Base-by-base conservation (phyloP, 2,329 filamentous ascomycete species). In the Dryadomyces quercus-mongolicae region DNA sequence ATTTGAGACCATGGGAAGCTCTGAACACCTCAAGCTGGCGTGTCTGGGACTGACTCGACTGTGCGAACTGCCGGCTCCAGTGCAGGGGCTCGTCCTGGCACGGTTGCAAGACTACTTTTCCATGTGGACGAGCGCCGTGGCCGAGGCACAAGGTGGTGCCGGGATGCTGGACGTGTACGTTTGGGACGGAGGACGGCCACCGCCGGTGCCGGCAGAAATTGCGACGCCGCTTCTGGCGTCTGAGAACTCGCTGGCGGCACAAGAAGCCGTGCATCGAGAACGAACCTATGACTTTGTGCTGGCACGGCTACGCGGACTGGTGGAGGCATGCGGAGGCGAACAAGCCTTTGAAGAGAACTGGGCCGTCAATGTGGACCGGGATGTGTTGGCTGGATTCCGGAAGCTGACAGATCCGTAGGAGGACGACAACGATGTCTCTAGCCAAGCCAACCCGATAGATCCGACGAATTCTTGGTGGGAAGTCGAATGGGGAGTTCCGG, bases 81-180 rank as follows among this genome's bases (percentile, higher is more conserved):
- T 79, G 63, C 77, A 78, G 57, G 73, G 78, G 0, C 76, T 85
- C 53, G 74, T 81, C 2, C 68, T 89, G 5, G 63, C 67, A 1
- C 76, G 74, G 42, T 71, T 93, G 54, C 88, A 93, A 65, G 84
- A 84, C 62, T 82, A 87, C 62, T 81, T 93, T 62, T 75, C 76
- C 1, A 77, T 90, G 70, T 93, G 88, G 88, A 86, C 84, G 1
- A 80, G 78, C 58, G 77, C 88, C 1, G 71, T 91, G 34, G 70
- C 70, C 1, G 84, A 89, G 61, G 69, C 91, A 51, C 73, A 83
- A 52, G 80, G 80, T 22, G 72, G 74, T 44, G 72, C 74, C 25
- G 73, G 76, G 49, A 73, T 68, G 2, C 66, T 67, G 1, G 80
- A 83, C 63, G 72, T 69, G 53, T 68, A 80, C n/a, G 70, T 82